Percentiles rank a stretch among this genome's conserved stretches.
phyloP scores from a whole-genome alignment of 2,329 filamentous ascomycete species.

The Hypoxylon sp. region DNA sequence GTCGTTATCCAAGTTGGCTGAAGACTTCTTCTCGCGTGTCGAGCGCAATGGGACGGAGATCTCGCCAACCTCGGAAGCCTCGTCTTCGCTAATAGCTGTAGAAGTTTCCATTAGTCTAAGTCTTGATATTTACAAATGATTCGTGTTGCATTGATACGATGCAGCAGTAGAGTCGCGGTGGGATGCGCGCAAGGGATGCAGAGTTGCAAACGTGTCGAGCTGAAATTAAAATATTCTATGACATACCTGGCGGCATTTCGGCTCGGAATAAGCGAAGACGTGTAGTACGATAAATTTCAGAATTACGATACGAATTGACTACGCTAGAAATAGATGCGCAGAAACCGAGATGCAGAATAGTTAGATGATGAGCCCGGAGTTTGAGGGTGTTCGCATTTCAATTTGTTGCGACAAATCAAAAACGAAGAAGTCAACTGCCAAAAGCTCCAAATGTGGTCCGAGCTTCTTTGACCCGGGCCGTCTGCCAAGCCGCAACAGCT shows the following conservation, averaged over 20 bases:
- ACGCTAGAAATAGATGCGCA: neutral
- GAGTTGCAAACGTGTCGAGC: slow-evolving; percentile 7
- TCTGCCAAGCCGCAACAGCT: too few species aligned
- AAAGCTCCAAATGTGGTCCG: slow-evolving; percentile 13
- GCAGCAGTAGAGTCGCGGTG: too few species aligned
- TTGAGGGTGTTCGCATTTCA: slow-evolving; percentile 10
- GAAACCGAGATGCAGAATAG: neutral
- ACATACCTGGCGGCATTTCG: slow-evolving; percentile 36
- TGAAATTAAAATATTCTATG: slow-evolving; percentile 3
- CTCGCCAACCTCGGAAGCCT: slow-evolving; percentile 48
- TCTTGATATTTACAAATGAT: too few species aligned
- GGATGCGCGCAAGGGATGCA: slow-evolving; percentile 7
- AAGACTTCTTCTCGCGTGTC: slow-evolving; percentile 28
- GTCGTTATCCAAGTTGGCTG: slow-evolving; percentile 30
- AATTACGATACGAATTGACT: neutral
- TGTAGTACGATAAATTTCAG: neutral
- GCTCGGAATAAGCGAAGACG: neutral
- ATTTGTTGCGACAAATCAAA: slow-evolving; percentile 27
- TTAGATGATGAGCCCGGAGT: slow-evolving; percentile 4
- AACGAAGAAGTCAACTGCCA: too few species aligned
- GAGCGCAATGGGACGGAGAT: slow-evolving; percentile 31
- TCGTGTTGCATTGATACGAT: too few species aligned
- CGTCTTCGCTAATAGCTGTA: slow-evolving; percentile 55
- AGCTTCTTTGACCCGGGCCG: too few species aligned
- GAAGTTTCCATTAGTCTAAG: slow-evolving; percentile 13